Percentiles rank a stretch among this genome's conserved stretches.
Conservation (phyloP, 805 yeast species). For the Yueomyces sinensis region DNA sequence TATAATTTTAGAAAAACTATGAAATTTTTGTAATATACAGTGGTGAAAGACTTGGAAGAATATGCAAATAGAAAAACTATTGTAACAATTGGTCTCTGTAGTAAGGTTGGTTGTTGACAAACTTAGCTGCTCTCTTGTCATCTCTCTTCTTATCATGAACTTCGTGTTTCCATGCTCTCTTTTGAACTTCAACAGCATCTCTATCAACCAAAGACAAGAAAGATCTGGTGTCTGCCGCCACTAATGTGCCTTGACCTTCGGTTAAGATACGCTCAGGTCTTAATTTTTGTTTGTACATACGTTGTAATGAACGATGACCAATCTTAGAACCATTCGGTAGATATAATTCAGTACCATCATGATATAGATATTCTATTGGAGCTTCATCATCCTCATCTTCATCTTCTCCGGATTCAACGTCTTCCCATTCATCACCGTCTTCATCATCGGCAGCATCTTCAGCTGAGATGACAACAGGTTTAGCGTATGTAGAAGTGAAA, state of each 20-base stretch:
- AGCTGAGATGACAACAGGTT: neutral
- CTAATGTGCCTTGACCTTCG: conserved; percentile 77
- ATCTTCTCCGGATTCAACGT: conserved; percentile 23
- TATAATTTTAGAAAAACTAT: too few relatives aligned
- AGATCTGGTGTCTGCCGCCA: conserved; percentile 69
- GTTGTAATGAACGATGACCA: conserved; percentile 74
- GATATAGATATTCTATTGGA: conserved; percentile 34
- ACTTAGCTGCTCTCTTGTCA: conserved; percentile 54
- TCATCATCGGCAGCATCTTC: conserved; percentile 5
- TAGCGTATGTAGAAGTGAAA: conserved; percentile 56
- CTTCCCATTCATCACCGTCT: conserved; percentile 16
- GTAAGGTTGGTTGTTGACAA: conserved; percentile 78
- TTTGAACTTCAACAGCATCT: conserved; percentile 33
- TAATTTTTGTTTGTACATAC: conserved; percentile 67
- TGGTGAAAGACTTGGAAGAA: too few relatives aligned
- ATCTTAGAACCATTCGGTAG: conserved; percentile 74
- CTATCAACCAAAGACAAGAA: conserved; percentile 29
- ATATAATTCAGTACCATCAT: conserved; percentile 57
- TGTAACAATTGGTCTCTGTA: conserved; percentile 68
- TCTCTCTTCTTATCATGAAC: conserved; percentile 36
- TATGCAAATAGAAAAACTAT: conserved; percentile 8
- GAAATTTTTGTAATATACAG: too few relatives aligned
- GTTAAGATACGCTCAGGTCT: conserved; percentile 42
- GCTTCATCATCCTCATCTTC: conserved; percentile 18
- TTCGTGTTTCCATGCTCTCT: conserved; percentile 61